These are phyloP conservation scores for Crithidia brevicula DNA, from an alignment of 208 protist species.

Conservation along the genomic window DNA sequence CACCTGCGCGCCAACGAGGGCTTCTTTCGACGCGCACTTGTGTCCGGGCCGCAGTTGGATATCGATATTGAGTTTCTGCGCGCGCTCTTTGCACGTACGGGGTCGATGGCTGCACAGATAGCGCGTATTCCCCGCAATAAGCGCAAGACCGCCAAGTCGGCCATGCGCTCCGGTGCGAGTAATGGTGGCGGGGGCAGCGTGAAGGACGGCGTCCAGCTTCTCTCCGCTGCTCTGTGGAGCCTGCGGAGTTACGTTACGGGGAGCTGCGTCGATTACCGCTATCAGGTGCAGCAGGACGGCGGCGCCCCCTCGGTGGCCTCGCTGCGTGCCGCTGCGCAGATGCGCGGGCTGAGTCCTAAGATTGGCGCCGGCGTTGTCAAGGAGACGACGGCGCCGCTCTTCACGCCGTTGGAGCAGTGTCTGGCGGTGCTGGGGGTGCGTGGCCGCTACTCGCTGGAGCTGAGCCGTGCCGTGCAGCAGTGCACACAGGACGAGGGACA, in stretches of 20 bases:
- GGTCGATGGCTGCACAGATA: conserved; percentile 8
- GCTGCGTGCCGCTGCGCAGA: conserved; percentile 46
- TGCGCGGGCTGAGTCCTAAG: conserved; percentile 23
- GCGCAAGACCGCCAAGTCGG: conserved; percentile 36
- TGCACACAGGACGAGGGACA: conserved; percentile 44
- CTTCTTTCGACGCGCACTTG: conserved; percentile 53
- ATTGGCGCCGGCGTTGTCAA: conserved; percentile 20
- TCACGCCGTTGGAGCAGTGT: conserved; percentile 71
- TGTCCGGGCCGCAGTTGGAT: conserved; percentile 42
- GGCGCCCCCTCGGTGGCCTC: conserved; percentile 24
- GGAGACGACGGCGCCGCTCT: conserved; percentile 3
- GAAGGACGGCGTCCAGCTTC: conserved; percentile 51
- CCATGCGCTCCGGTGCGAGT: conserved; percentile 26
- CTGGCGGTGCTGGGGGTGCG: conserved; percentile 74
- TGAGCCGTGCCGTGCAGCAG: conserved; percentile 36
- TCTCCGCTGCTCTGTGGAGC: conserved; percentile 80
- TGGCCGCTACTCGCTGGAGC: conserved; percentile 66
- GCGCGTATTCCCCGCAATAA: conserved; percentile 46
- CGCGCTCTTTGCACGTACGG: conserved; percentile 26
- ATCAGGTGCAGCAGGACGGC: conserved; percentile 24
- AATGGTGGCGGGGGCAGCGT: conserved; percentile 19
- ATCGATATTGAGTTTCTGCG: conserved; percentile 78
- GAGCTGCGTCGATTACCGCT: conserved; percentile 72
- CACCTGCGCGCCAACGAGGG: conserved; percentile 71
- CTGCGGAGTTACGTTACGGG: conserved; percentile 54